Conservation (phyloP, 441 rosid genomes). For the Erodium moschatum region DNA sequence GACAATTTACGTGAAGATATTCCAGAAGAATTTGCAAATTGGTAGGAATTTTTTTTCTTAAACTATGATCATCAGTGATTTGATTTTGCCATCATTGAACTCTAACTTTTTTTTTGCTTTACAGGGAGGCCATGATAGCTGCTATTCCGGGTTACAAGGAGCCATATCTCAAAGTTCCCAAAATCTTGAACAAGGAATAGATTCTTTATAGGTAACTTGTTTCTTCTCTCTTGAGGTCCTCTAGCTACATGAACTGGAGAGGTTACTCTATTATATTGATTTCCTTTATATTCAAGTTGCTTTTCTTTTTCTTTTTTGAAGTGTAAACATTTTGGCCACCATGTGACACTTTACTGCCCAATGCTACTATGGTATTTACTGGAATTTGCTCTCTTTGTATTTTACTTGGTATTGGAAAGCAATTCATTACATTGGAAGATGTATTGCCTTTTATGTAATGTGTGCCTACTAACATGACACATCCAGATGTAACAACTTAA, state of each 20-base stretch:
- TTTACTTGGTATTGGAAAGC: background rate
- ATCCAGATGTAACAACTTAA: too few species aligned
- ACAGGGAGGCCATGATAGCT: constrained; percentile 52
- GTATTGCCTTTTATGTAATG: too few species aligned
- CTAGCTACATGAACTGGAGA: background rate
- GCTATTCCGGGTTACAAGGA: constrained; percentile 64
- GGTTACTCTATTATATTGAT: background rate
- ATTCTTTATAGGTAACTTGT: constrained; percentile 17
- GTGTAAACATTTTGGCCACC: background rate
- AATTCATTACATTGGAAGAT: background rate
- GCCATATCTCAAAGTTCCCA: constrained; percentile 53
- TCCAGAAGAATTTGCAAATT: constrained; percentile 54
- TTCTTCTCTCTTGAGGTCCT: constrained; percentile 8
- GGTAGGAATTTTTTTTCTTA: constrained; percentile 31
- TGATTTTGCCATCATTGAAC: background rate
- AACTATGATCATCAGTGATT: background rate
- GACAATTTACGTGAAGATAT: constrained; percentile 56
- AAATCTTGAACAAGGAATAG: constrained; percentile 67
- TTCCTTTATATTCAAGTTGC: background rate
- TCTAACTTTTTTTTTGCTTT: constrained; percentile 1
- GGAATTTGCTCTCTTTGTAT: background rate
- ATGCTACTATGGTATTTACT: background rate
- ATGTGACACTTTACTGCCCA: background rate
- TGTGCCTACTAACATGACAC: too few species aligned
- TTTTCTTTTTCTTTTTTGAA: too few species aligned